These are phyloP conservation scores for Penicillium occitanis DNA, from an alignment of 2,329 filamentous ascomycete species.

Conservation along the genomic window DNA sequence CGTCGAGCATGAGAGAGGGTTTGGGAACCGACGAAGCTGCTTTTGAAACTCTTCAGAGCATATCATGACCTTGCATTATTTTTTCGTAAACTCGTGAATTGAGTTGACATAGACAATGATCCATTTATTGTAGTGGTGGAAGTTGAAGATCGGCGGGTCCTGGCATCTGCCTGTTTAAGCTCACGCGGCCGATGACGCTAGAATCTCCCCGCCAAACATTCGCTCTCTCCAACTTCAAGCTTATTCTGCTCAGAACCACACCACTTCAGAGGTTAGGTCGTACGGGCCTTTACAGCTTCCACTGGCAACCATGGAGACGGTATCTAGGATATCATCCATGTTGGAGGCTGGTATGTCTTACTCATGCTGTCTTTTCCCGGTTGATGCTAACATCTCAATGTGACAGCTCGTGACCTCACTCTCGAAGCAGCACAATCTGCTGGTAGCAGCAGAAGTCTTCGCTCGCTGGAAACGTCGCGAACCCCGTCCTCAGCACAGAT, in stretches of 20 bases:
- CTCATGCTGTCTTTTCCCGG: slow-evolving; percentile 11
- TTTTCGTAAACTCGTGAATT: not conserved
- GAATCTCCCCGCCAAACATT: slow-evolving; percentile 7
- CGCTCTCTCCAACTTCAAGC: not conserved
- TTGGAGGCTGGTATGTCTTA: slow-evolving; percentile 77
- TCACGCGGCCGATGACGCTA: slow-evolving; percentile 9
- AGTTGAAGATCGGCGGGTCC: not conserved
- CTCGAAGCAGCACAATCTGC: slow-evolving; percentile 94
- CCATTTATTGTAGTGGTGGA: not conserved
- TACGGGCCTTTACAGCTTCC: slow-evolving; percentile 23
- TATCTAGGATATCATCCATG: slow-evolving; percentile 88
- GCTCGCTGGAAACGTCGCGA: slow-evolving; percentile 60
- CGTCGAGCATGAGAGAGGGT: slow-evolving; percentile 15
- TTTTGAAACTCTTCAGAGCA: not conserved
- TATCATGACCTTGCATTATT: not conserved
- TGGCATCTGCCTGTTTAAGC: not conserved
- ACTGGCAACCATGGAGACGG: slow-evolving; percentile 75
- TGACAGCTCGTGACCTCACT: slow-evolving; percentile 86
- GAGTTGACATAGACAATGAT: not conserved
- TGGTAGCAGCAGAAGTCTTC: slow-evolving; percentile 54
- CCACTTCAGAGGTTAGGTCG: slow-evolving; percentile 6
- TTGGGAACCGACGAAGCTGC: not conserved
- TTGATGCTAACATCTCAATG: slow-evolving; percentile 6
- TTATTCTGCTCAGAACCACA: not conserved
- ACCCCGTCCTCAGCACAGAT: slow-evolving; percentile 78